These are phyloP conservation scores for Aspergillus nidulans DNA, from an alignment of 495 filamentous ascomycete species.

Conservation along the genomic window DNA sequence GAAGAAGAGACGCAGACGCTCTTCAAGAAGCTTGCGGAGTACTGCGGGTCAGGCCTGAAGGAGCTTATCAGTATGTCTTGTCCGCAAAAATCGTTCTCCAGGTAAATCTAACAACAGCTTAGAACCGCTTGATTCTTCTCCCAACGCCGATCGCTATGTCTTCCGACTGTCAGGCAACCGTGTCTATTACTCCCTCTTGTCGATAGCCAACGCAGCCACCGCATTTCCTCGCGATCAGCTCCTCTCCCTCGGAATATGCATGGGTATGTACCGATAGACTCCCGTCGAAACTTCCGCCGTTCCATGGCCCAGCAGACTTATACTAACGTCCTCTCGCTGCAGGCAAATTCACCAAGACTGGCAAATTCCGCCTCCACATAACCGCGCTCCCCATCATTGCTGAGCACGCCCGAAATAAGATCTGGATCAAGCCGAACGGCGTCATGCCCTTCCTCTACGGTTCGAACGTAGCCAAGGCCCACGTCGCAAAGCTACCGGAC, in stretches of 20 bases:
- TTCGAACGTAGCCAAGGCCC: constrained; percentile 83
- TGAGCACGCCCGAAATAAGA: constrained; percentile 84
- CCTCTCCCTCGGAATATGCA: constrained; percentile 77
- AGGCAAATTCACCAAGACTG: constrained; percentile 88
- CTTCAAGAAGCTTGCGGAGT: constrained; percentile 80
- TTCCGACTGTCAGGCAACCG: constrained; percentile 77
- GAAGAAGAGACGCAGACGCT: constrained; percentile 68
- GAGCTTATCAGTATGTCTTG: constrained; percentile 53
- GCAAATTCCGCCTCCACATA: constrained; percentile 59
- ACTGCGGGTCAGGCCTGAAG: constrained; percentile 74
- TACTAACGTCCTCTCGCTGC: background rate
- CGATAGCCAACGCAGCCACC: constrained; percentile 86
- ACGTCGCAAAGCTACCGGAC: constrained; percentile 82
- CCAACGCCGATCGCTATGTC: constrained; percentile 63
- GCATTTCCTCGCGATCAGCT: constrained; percentile 72
- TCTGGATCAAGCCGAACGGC: constrained; percentile 93
- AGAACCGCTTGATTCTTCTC: constrained; percentile 56
- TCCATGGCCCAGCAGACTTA: background rate
- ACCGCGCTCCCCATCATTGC: constrained; percentile 72
- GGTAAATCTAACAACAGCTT: background rate
- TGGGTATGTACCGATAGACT: constrained; percentile 25
- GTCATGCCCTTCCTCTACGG: constrained; percentile 92
- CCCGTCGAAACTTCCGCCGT: too few species aligned
- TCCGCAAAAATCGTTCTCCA: background rate
- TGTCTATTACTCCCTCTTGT: constrained; percentile 84